Conservation (phyloP, 257 asterid genomes). For the Plantago elongata region DNA sequence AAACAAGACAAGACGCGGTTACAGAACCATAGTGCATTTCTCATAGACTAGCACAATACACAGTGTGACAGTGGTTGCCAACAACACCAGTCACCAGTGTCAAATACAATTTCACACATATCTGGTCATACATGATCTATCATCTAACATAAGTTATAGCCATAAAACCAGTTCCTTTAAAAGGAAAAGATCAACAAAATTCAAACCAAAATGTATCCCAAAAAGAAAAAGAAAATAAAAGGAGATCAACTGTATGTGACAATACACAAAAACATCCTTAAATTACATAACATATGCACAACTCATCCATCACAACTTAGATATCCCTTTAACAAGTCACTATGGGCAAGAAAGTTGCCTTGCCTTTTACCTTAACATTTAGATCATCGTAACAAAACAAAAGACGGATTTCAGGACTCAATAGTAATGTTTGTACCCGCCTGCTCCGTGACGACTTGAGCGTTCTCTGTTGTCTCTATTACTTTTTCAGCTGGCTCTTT, state of each 20-base stretch:
- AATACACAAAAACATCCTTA: slow-evolving; percentile 3
- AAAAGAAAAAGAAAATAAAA: neutral
- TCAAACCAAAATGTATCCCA: slow-evolving; percentile 8
- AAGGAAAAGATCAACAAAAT: neutral
- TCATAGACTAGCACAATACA: too few relatives aligned
- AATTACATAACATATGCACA: slow-evolving; percentile 15
- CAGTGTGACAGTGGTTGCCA: too few relatives aligned
- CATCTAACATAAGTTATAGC: neutral
- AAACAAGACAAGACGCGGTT: too few relatives aligned
- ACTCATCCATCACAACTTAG: slow-evolving; percentile 9
- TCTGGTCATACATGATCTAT: neutral
- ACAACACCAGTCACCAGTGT: too few relatives aligned
- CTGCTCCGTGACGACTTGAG: slow-evolving; percentile 22
- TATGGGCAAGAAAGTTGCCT: slow-evolving; percentile 12
- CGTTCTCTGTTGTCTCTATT: slow-evolving; percentile 32
- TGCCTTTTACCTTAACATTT: slow-evolving; percentile 4
- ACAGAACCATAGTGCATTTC: too few relatives aligned
- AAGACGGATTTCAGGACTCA: slow-evolving; percentile 30
- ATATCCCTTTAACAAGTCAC: slow-evolving; percentile 12
- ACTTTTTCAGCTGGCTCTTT: slow-evolving; percentile 35
- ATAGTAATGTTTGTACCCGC: slow-evolving; percentile 29
- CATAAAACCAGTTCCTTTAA: neutral
- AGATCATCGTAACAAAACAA: slow-evolving; percentile 1
- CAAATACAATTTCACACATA: too few relatives aligned
- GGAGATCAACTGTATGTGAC: slow-evolving; percentile 1